Percentiles rank a stretch among this genome's conserved stretches.
Conservation (phyloP, 2,329 filamentous ascomycete species). For the Cladobotryum protrusum region DNA sequence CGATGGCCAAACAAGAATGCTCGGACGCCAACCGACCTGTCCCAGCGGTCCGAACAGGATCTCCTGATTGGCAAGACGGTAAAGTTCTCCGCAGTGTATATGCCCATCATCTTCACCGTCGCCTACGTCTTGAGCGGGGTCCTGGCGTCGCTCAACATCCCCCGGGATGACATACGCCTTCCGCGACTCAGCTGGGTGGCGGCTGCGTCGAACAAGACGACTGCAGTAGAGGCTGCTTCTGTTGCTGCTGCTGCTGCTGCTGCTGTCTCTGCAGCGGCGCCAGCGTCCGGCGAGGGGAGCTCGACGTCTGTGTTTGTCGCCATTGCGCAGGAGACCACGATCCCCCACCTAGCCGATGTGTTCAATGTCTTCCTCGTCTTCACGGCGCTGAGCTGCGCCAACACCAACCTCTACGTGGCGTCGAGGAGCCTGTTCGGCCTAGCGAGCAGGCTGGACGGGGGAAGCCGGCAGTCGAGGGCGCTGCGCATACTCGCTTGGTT, state of each 20-base stretch:
- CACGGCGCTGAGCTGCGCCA: constrained; percentile 26
- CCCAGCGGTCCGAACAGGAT: constrained; percentile 1
- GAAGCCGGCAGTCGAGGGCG: constrained; percentile 18
- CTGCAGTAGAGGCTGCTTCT: no score
- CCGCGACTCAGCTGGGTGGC: constrained; percentile 20
- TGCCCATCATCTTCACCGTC: constrained; percentile 20
- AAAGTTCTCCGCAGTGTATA: constrained; percentile 20
- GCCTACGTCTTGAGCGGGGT: constrained; percentile 22
- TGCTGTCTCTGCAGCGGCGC: no score
- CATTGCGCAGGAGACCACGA: constrained; percentile 17
- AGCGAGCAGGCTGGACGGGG: constrained; percentile 23
- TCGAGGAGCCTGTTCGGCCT: constrained; percentile 29
- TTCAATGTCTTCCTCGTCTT: constrained; percentile 29
- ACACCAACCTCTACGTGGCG: constrained; percentile 30
- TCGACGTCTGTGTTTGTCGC: constrained; percentile 22
- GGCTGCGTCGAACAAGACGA: background rate
- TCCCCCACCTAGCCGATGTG: constrained; percentile 17
- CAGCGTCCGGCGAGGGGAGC: background rate
- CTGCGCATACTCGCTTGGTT: constrained; percentile 24
- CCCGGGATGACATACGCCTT: constrained; percentile 15
- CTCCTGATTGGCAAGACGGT: constrained; percentile 20
- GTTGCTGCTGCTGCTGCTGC: no score
- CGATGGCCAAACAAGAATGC: constrained; percentile 16
- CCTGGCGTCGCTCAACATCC: constrained; percentile 21
- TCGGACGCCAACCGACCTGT: background rate